phyloP scores from a whole-genome alignment of 768 basidiomycete species.

The Mycena rebaudengoi region DNA sequence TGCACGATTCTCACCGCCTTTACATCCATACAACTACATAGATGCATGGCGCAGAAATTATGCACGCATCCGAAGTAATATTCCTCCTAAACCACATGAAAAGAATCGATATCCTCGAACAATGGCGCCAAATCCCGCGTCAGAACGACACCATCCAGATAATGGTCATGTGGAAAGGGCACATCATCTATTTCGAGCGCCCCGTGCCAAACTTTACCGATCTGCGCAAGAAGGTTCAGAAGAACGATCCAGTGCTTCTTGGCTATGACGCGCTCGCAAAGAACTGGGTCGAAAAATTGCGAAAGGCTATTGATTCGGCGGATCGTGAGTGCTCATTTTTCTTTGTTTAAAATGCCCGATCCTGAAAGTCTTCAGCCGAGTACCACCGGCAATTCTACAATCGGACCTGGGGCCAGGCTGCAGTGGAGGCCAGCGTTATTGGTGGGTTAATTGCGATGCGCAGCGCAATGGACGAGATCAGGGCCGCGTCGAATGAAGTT shows the following conservation, averaged over 20 bases:
- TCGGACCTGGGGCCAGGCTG: constrained; percentile 4
- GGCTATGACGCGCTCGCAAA: constrained; percentile 8
- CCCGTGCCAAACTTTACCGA: not conserved
- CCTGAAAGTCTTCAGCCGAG: not conserved
- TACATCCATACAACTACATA: not conserved
- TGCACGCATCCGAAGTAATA: constrained; percentile 12
- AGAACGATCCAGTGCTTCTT: not conserved
- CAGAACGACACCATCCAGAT: constrained; percentile 5
- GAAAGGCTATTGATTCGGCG: constrained; percentile 12
- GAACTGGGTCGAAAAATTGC: constrained; percentile 11
- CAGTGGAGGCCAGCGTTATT: not conserved
- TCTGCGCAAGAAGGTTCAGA: not conserved
- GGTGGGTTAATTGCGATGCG: not conserved
- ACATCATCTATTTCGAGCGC: constrained; percentile 4
- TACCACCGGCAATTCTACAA: constrained; percentile 7
- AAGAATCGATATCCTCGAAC: not conserved
- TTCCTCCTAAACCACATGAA: constrained; percentile 3
- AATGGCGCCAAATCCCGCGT: constrained; percentile 5
- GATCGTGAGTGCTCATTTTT: constrained; percentile 8
- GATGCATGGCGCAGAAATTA: constrained; percentile 18
- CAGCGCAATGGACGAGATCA: constrained; percentile 4
- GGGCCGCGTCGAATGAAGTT: not conserved
- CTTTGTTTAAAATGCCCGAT: not conserved
- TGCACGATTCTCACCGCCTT: not conserved
- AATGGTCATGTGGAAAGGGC: constrained; percentile 4